Evolutionary conservation across 2,329 filamentous ascomycete genomes (phyloP), one percentile per base, ranked within the genome.

Genomic region (Cytospora paraplurivora): DNA sequence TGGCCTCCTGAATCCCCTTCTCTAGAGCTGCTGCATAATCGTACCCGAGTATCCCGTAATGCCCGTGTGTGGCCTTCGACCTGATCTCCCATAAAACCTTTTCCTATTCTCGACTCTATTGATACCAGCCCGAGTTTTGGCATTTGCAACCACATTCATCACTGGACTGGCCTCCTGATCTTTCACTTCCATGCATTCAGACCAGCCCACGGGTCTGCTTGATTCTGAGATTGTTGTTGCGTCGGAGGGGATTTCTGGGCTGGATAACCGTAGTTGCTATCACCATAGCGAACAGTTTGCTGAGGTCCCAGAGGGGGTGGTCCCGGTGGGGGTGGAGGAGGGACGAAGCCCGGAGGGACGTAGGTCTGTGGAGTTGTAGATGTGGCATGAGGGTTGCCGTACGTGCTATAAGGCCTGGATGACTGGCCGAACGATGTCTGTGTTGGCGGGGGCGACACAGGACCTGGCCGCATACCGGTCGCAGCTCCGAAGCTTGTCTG

Each of bases 151-250:
- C 17, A 17, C 10, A 1, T 47, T 19, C 10, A 7, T 21, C n/a
- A 21, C 44, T 19, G 5, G 8, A 7, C 10, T 38, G 21, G 8
- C 7, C 34, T 7, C 7, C 6, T 17, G 3, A 1, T 27, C 54
- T 53, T 35, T 67, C 55, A 90, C 73, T 88, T 89, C 88, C 88
- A 91, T 53, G 83, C 84, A 76, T 83, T 88, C 68, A 92, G 74
- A 5, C 88, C 88, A 17, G 88, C 87, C 88, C 88, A 92, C 8
- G 88, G 88, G 79, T 92, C 87, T 66, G 71, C 70, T 13, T 71
- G 66, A 51, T 70, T 71, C 37, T 73, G 69, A 56, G 73, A 72
- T 56, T 72, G 73, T 56, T 72, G 67, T 60, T 69, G 64, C 51
- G 68, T 63, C 35, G 74, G 72, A 68, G 75, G n/a, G 21, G 73